A percentile compares a stretch with the other conserved stretches of the same genome.
Conservation (phyloP, 78 protist species). For the Dictyostelium capitatum region DNA sequence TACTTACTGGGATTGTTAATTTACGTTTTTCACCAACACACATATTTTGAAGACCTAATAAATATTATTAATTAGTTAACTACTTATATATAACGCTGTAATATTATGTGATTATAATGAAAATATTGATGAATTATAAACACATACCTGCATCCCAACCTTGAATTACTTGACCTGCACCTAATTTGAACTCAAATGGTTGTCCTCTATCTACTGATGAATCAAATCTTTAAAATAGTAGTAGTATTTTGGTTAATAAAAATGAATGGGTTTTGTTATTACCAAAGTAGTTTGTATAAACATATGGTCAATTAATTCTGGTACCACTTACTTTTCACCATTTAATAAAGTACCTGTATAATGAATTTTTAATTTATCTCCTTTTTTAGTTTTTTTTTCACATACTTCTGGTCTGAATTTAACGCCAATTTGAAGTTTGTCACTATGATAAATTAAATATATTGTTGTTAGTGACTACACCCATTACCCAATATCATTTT, state of each 20-base stretch:
- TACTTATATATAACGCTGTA: background rate
- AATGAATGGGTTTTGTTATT: background rate
- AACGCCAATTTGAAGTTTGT: conserved; percentile 70
- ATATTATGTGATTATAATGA: too few species aligned
- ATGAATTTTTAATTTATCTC: conserved; percentile 80
- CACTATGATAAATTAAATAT: background rate
- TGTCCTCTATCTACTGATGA: conserved; percentile 55
- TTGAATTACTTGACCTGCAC: conserved; percentile 80
- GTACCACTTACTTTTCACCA: conserved; percentile 3
- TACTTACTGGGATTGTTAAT: conserved; percentile 81
- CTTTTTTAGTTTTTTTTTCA: conserved; percentile 50
- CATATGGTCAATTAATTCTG: background rate
- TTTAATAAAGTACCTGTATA: conserved; percentile 60
- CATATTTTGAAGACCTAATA: conserved; percentile 17
- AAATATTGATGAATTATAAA: too few species aligned
- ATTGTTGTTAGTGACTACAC: background rate
- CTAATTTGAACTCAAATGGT: conserved; percentile 87
- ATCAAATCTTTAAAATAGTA: conserved; percentile 78
- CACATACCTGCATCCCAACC: conserved; percentile 93
- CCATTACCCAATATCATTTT: too few species aligned
- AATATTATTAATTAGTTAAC: too few species aligned
- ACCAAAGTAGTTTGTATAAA: background rate
- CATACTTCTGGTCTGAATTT: conserved; percentile 82
- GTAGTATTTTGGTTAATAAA: background rate
- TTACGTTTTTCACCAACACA: conserved; percentile 89